Evolutionary conservation across 1,139 yeast genomes (phyloP), one percentile per base, ranked within the genome.

Genomic region (Scheffersomyces titani): DNA sequence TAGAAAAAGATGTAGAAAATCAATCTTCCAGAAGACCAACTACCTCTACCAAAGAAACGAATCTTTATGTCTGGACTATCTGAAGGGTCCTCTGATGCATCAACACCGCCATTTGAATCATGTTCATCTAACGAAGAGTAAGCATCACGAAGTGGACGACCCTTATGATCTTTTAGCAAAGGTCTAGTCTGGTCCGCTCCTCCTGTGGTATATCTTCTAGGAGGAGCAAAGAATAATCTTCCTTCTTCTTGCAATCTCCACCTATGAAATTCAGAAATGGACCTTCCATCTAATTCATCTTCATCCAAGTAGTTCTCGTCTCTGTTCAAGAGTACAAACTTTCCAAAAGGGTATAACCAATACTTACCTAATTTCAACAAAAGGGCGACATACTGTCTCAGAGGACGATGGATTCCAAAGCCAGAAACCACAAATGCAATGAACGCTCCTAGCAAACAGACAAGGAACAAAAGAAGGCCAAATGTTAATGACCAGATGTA

Each of bases 31-130:
- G 88, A 70, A 20, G 89, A 87, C 99, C 99, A 94, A 62, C 86
- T 79, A 36, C 99, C 99, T 70, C 99, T 83, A 44, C 99, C 99
- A 70, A 94, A 94, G 55, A 86, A 80, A 59, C 99, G 76, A 44
- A 80, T 76, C 62, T 86, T 85, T 51, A 79, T 74, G 59, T 79
- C 81, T 51, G 62, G 61, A 13, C 54, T 57, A 2, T 75, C 80
- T 24, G 72, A 76, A 4, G 78, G 75, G 44, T 73, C 75, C 6
- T 65, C 73, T 11, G 64, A 70, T 18, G 60, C 66, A 30, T 61
- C 66, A 40, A 50, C 59, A 19, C 53, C 59, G 16, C 55, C 60
- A 22, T 53, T 6, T 52, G 57, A 13, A 50, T 55, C 52, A 24
- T 19, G 19, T 16, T 64, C 72, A 16, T 66, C 75, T 51, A 76